These are phyloP conservation scores for Tricholoma terreum DNA, from an alignment of 768 basidiomycete genomes.

Conservation along the genomic window DNA sequence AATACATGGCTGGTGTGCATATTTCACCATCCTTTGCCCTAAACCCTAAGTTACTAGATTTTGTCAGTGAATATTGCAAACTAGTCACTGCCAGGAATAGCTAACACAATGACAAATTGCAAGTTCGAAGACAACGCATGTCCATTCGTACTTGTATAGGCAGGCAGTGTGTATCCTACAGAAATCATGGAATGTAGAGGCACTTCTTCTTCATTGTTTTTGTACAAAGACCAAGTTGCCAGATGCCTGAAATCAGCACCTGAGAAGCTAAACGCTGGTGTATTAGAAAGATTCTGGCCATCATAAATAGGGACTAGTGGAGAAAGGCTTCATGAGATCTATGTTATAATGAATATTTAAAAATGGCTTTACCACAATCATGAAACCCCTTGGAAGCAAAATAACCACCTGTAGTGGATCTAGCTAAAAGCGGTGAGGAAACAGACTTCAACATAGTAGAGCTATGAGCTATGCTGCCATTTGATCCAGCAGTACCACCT, in stretches of 20 bases:
- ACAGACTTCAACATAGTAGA: background rate
- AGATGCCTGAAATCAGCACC: background rate
- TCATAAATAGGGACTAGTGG: slow-evolving; percentile 4
- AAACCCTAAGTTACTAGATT: too few species aligned
- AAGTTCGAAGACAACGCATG: too few species aligned
- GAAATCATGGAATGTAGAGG: background rate
- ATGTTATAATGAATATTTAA: too few species aligned
- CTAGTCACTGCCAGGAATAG: too few species aligned
- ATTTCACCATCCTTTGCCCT: too few species aligned
- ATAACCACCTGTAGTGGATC: background rate
- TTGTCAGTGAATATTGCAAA: too few species aligned
- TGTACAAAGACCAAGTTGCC: background rate
- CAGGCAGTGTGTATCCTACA: background rate
- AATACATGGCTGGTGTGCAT: too few species aligned
- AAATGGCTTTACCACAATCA: background rate
- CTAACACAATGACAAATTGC: too few species aligned
- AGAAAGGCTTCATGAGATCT: too few species aligned
- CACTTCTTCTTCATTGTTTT: background rate
- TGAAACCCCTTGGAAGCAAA: background rate
- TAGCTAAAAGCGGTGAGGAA: background rate
- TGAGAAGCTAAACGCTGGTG: background rate
- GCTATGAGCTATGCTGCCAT: too few species aligned
- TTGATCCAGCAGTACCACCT: too few species aligned
- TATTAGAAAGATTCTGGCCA: background rate
- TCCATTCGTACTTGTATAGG: background rate